Evolutionary conservation across 208 protist genomes (phyloP).

Genomic region (Entamoeba dispar): DNA sequence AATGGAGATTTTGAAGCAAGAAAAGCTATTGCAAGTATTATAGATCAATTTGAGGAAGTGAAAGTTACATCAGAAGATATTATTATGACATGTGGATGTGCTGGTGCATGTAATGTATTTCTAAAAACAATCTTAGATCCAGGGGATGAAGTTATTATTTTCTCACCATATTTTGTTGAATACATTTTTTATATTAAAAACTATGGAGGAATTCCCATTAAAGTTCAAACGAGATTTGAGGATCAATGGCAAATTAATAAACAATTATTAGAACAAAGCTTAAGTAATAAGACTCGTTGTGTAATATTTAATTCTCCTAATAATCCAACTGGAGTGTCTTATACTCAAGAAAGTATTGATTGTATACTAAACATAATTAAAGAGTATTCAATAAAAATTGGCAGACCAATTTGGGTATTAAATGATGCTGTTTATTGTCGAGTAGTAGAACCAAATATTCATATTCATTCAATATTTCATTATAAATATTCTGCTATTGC

Average conservation of each 20-base stretch:
- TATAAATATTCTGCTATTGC: constrained; percentile 11
- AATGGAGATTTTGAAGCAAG: background rate
- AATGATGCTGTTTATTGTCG: constrained; percentile 13
- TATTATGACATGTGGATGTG: constrained; percentile 5
- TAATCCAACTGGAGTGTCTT: constrained; percentile 17
- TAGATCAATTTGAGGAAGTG: constrained; percentile 3
- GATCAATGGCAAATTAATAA: background rate
- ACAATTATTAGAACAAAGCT: background rate
- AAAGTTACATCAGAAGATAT: constrained; percentile 5
- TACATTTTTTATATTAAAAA: constrained; percentile 6
- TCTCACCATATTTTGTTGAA: constrained; percentile 14
- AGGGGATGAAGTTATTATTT: constrained; percentile 13
- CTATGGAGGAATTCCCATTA: background rate
- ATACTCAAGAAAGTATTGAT: constrained; percentile 4
- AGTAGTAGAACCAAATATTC: background rate
- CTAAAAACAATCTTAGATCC: background rate
- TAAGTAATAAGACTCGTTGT: constrained; percentile 1
- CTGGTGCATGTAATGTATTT: constrained; percentile 12
- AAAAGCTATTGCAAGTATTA: background rate
- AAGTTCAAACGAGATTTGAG: background rate
- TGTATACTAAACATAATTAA: background rate
- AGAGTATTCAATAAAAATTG: background rate
- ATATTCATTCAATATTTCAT: constrained; percentile 2
- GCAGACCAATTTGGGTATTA: constrained; percentile 4
- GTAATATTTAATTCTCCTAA: constrained; percentile 20